A percentile compares a stretch with the other conserved stretches of the same genome.
These are phyloP conservation scores for Aspergillus quadricinctus DNA, from an alignment of 2,329 filamentous ascomycete genomes.

Conservation along the genomic window DNA sequence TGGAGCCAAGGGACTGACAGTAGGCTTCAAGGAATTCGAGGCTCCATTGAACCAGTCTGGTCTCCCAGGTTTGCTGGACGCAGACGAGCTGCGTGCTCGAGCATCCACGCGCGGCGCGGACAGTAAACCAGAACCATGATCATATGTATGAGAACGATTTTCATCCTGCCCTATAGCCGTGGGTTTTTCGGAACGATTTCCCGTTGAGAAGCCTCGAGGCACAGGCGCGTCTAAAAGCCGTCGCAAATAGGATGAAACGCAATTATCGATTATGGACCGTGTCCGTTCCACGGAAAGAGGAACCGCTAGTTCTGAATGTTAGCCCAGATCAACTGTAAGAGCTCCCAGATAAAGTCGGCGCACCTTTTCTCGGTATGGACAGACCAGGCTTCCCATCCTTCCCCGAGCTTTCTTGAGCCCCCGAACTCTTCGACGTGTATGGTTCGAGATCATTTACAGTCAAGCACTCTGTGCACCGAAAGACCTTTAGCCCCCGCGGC, in stretches of 20 bases:
- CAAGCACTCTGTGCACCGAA: constrained; percentile 77
- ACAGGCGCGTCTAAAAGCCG: constrained; percentile 30
- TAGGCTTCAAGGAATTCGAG: constrained; percentile 14
- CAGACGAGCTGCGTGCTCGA: constrained; percentile 25
- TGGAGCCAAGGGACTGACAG: constrained; percentile 3
- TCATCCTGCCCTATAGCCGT: constrained; percentile 9
- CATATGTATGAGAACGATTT: constrained; percentile 7
- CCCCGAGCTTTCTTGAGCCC: constrained; percentile 13
- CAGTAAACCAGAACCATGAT: constrained; percentile 12
- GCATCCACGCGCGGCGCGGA: constrained; percentile 14
- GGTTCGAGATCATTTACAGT: constrained; percentile 76
- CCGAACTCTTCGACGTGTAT: constrained; percentile 17
- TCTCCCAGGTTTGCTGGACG: constrained; percentile 18
- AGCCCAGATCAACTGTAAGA: neutral
- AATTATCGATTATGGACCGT: constrained; percentile 53
- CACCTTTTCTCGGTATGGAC: constrained; percentile 22
- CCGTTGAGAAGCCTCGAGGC: constrained; percentile 17
- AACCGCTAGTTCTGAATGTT: constrained; percentile 26
- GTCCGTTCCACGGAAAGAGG: constrained; percentile 60
- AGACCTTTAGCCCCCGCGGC: constrained; percentile 67
- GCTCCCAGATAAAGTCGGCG: constrained; percentile 6
- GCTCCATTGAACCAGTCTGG: constrained; percentile 12
- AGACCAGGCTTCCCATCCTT: constrained; percentile 17
- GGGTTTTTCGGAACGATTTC: constrained; percentile 7
- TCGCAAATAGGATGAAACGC: constrained; percentile 49